These are phyloP conservation scores for Tagetes erecta DNA, from an alignment of 129 eudicot species.

Conservation along the genomic window DNA sequence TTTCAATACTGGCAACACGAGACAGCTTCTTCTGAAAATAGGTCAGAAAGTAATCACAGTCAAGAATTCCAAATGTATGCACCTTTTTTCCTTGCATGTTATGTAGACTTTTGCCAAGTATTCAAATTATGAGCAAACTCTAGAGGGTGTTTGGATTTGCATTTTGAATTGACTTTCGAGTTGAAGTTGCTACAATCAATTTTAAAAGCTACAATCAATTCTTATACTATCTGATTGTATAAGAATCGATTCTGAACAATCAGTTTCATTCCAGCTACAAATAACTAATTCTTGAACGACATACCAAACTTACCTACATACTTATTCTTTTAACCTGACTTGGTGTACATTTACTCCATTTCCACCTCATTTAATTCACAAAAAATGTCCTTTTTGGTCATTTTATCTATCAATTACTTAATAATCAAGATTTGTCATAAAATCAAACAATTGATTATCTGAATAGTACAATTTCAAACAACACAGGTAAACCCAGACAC, in stretches of 20 bases:
- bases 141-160: constrained; percentile 1
- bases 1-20: constrained; percentile 72
- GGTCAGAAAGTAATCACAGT: constrained; percentile 16
- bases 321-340: not conserved
- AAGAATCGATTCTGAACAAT: not conserved
- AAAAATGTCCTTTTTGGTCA: not conserved
- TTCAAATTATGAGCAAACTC: not conserved
- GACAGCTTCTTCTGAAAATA: constrained; percentile 66
- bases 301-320: not conserved
- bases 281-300: not conserved
- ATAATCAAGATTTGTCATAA: not conserved
- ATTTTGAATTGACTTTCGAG: not conserved
- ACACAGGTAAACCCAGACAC: not conserved
- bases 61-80: constrained; percentile 6
- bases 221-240: not conserved
- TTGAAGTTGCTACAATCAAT: not conserved
- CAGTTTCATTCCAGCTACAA: not conserved
- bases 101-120: constrained; percentile 1
- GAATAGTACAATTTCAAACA: not conserved
- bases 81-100: not conserved
- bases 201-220: not conserved
- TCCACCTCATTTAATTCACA: constrained; percentile 1
- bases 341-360: not conserved
- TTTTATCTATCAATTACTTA: not conserved
- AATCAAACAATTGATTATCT: not conserved